These are phyloP conservation scores for Acacia crassicarpa DNA, from an alignment of 306 rosid species.

Conservation along the genomic window DNA sequence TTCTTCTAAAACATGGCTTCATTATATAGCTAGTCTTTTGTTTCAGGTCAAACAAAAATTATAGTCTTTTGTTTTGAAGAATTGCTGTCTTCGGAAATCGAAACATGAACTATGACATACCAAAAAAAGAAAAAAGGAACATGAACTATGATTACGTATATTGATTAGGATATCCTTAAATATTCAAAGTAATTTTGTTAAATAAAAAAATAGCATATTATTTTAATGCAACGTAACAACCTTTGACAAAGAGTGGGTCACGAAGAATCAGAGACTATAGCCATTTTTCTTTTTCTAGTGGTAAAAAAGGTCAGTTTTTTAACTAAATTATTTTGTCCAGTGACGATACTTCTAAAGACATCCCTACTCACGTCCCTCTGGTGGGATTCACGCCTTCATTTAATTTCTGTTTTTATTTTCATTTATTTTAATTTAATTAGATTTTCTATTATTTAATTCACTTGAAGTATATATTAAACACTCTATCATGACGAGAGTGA, in stretches of 20 bases:
- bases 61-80: neutral
- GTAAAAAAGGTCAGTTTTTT: neutral
- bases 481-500: no score
- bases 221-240: neutral
- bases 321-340: neutral
- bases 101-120: neutral
- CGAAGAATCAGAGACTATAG: neutral
- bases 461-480: neutral
- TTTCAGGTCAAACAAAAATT: neutral
- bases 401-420: neutral
- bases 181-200: neutral
- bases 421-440: neutral
- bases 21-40: neutral
- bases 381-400: neutral
- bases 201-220: no score
- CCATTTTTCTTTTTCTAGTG: neutral
- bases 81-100: neutral
- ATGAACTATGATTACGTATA: neutral
- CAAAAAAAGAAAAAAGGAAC: no score
- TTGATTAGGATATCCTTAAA: neutral
- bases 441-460: neutral
- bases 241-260: neutral
- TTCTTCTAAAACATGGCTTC: neutral
- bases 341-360: neutral
- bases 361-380: neutral